Conservation (phyloP, 2,329 filamentous ascomycete genomes). For the Colletotrichum tanaceti region DNA sequence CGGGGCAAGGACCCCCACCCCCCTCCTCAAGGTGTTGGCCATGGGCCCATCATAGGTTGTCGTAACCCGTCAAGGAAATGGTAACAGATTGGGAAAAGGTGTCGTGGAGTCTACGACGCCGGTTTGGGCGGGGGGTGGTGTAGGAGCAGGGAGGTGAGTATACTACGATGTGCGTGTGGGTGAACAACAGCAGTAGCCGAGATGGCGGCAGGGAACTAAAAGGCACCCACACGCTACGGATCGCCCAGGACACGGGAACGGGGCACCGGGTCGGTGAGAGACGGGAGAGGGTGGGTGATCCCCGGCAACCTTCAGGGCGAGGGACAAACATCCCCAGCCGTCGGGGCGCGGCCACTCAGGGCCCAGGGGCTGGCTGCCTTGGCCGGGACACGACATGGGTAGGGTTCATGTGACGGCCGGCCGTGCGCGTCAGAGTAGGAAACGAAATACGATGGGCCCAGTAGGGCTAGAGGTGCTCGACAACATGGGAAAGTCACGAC, state of each 20-base stretch:
- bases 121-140: conserved; percentile 1
- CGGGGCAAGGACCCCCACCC: neutral
- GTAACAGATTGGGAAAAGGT: neutral
- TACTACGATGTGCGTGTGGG: too few relatives aligned
- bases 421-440: conserved; percentile 8
- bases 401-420: conserved; percentile 18
- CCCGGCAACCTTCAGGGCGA: conserved; percentile 1
- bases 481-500: neutral
- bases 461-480: neutral
- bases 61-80: conserved; percentile 12
- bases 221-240: conserved; percentile 4
- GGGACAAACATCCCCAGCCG: conserved; percentile 10
- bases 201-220: neutral
- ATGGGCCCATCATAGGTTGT: conserved; percentile 1
- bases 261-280: conserved; percentile 18
- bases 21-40: neutral
- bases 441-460: conserved; percentile 37
- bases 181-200: too few relatives aligned
- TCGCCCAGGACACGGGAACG: conserved; percentile 16
- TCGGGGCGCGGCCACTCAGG: conserved; percentile 5
- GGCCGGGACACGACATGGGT: conserved; percentile 14
- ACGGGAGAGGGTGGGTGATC: conserved; percentile 13
- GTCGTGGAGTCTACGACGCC: conserved; percentile 18
- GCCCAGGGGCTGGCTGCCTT: conserved; percentile 26
- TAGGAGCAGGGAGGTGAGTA: too few relatives aligned